These are phyloP conservation scores for Blumeria graminis DNA, from an alignment of 2,329 filamentous ascomycete species.

Conservation along the genomic window DNA sequence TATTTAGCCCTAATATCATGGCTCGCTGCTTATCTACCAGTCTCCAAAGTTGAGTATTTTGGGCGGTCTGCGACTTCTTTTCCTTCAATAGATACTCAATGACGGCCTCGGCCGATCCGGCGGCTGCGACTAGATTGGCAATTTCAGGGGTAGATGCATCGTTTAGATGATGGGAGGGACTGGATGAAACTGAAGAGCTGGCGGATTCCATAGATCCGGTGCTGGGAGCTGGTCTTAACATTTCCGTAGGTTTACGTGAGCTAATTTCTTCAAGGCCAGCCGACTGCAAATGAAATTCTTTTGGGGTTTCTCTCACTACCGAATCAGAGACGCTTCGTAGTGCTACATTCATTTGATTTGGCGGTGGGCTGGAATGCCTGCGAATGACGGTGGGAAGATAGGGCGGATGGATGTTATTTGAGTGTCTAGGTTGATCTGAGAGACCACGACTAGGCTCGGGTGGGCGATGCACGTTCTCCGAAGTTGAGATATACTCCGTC, in stretches of 20 bases:
- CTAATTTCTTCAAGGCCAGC: conserved; percentile 12
- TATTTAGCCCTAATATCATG: conserved; percentile 83
- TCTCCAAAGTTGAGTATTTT: conserved; percentile 85
- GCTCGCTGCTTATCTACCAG: conserved; percentile 88
- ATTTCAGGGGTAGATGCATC: conserved; percentile 40
- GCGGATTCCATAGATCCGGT: conserved; percentile 84
- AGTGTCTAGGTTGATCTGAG: neutral
- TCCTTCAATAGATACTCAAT: conserved; percentile 77
- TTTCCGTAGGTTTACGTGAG: conserved; percentile 11
- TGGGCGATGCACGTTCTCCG: neutral
- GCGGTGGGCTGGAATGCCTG: conserved; percentile 3
- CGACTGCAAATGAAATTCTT: conserved; percentile 7
- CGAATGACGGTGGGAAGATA: neutral
- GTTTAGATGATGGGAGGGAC: conserved; percentile 33
- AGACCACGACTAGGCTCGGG: neutral
- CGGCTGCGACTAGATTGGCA: conserved; percentile 52
- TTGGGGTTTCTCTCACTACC: conserved; percentile 9
- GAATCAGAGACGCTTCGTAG: conserved; percentile 15
- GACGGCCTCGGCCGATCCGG: conserved; percentile 71
- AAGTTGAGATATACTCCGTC: no score
- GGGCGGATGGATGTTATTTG: neutral
- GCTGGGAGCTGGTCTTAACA: conserved; percentile 25
- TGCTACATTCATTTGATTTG: conserved; percentile 12
- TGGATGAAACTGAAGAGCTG: conserved; percentile 51
- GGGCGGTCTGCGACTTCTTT: conserved; percentile 66